Conservation (phyloP, 2,329 filamentous ascomycete species). For the Colletotrichum sp. region DNA sequence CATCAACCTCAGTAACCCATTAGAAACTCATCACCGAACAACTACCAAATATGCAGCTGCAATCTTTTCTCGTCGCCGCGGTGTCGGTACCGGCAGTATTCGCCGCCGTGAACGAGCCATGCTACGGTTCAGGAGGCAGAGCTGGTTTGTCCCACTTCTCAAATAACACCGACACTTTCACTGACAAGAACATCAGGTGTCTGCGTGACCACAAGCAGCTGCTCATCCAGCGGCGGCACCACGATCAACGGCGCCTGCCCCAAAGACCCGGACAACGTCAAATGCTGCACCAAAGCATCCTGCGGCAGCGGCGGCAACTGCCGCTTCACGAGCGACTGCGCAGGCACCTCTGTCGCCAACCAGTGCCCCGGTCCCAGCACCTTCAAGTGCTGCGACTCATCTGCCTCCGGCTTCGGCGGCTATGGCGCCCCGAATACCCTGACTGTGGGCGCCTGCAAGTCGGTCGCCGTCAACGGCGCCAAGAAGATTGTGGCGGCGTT, state of each 20-base stretch:
- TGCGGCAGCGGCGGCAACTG: conserved; percentile 43
- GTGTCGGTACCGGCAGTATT: conserved; percentile 18
- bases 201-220: conserved; percentile 41
- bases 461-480: conserved; percentile 38
- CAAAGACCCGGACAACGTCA: conserved; percentile 38
- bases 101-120: conserved; percentile 35
- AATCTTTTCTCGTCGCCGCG: background rate
- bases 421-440: conserved; percentile 38
- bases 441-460: conserved; percentile 37
- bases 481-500: conserved; percentile 38
- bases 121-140: conserved; percentile 26
- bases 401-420: conserved; percentile 36
- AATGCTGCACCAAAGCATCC: conserved; percentile 46
- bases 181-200: conserved; percentile 29
- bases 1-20: background rate
- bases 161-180: background rate
- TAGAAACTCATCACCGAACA: background rate
- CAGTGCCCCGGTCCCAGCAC: conserved; percentile 42
- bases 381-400: conserved; percentile 43
- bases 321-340: conserved; percentile 42
- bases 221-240: conserved; percentile 40
- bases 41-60: background rate
- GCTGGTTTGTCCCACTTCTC: conserved; percentile 14
- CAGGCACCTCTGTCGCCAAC: conserved; percentile 29
- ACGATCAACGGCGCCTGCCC: conserved; percentile 43